Conservation (phyloP, 2,329 filamentous ascomycete species). For the Cordyceps farinosa region DNA sequence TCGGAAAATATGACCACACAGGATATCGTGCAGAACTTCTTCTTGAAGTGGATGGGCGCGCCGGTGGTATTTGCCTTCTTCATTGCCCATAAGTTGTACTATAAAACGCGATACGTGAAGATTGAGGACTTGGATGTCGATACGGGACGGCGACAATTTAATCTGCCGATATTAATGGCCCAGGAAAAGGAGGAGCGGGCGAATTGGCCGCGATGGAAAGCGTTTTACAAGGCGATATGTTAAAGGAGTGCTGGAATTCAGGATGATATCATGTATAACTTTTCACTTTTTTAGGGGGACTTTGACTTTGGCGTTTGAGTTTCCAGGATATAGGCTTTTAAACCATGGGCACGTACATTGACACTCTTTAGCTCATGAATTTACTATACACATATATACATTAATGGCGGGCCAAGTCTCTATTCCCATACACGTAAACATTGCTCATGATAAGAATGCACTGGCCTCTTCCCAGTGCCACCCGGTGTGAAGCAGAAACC, state of each 20-base stretch:
- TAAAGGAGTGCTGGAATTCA: constrained; percentile 29
- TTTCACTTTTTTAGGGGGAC: neutral
- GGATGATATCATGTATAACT: neutral
- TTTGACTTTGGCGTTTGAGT: neutral
- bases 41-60: constrained; percentile 60
- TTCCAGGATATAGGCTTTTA: neutral
- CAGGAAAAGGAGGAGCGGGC: constrained; percentile 69
- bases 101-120: constrained; percentile 60
- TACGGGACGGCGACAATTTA: constrained; percentile 74
- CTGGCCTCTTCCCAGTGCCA: constrained; percentile 15
- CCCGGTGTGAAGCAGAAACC: neutral
- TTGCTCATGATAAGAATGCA: neutral
- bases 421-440: neutral
- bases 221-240: constrained; percentile 63
- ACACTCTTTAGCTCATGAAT: neutral
- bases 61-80: constrained; percentile 64
- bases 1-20: constrained; percentile 40
- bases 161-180: constrained; percentile 66
- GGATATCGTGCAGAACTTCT: constrained; percentile 58
- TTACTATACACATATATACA: neutral
- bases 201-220: constrained; percentile 68
- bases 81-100: constrained; percentile 66
- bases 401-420: neutral
- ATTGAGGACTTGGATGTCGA: constrained; percentile 71
- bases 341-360: neutral